phyloP scores from a whole-genome alignment of 768 basidiomycete genomes.

The Strobilomyces dryophilus region DNA sequence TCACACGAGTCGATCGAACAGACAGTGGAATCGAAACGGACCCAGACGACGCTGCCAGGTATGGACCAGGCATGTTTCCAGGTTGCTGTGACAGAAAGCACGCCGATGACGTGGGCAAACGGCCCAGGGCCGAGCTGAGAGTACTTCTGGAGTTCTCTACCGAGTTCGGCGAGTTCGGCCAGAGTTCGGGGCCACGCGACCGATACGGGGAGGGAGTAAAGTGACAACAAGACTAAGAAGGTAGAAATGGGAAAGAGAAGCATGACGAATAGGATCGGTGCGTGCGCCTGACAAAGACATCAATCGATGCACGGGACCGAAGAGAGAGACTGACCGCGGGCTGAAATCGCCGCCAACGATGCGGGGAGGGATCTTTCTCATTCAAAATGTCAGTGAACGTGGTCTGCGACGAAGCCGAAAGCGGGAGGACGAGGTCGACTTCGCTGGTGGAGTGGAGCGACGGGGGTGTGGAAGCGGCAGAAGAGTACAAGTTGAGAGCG shows the following conservation, averaged over 20 bases:
- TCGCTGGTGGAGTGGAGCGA: constrained; percentile 36
- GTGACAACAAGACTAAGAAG: constrained; percentile 39
- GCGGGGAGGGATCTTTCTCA: constrained; percentile 34
- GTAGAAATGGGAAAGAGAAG: constrained; percentile 71
- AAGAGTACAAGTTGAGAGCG: constrained; percentile 36
- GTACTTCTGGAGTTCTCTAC: constrained; percentile 72
- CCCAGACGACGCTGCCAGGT: constrained; percentile 91
- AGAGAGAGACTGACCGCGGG: constrained; percentile 31
- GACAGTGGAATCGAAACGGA: constrained; percentile 32
- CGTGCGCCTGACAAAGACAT: constrained; percentile 39
- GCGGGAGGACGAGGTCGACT: constrained; percentile 49
- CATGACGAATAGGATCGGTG: constrained; percentile 66
- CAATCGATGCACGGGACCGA: constrained; percentile 6
- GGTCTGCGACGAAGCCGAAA: constrained; percentile 48
- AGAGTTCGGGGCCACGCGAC: constrained; percentile 74
- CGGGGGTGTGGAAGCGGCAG: constrained; percentile 44
- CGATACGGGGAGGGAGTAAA: constrained; percentile 63
- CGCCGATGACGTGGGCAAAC: constrained; percentile 73
- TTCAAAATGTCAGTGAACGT: constrained; percentile 42
- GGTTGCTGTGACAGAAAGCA: constrained; percentile 77
- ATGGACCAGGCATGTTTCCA: constrained; percentile 99
- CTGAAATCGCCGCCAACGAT: constrained; percentile 28
- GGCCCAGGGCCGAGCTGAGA: constrained; percentile 64
- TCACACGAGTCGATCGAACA: constrained; percentile 7
- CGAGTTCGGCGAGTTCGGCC: constrained; percentile 70